Evolutionary conservation across 73 alveolate genomes (phyloP), one percentile per base, ranked within the genome.

Genomic region (Diophrys sp.): DNA sequence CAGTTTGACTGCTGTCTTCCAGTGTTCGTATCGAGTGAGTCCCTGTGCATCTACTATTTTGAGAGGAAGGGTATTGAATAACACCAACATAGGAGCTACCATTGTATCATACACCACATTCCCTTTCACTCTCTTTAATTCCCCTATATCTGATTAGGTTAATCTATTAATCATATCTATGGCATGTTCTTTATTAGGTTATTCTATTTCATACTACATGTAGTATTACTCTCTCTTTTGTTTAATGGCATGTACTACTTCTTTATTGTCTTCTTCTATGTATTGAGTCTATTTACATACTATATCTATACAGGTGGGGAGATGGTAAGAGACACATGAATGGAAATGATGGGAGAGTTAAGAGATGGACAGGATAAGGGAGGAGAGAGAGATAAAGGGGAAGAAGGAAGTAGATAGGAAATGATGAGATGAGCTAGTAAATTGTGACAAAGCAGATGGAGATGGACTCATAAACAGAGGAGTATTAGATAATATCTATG

Each of bases 141-240:
- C 90, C 67, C 84, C 44, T 29, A 93, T 78, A 73, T 93, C 96
- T 67, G 76, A 57, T 29, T 44, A 54, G 2, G 66, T 74, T 23
- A 93, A 56, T 75, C 75, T 87, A 27, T 88, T 75, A 29, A 93
- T 74, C 68, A 93, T 74, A 67, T 90, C 72, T 23, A 85, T 71
- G 0, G 96, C 96, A 70, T 87, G 89, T 0, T 87, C 93, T 73
- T 93, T 93, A 32, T 78, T 74, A 23, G 98, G 98, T 0, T 86
- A 88, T 26, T 85, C 90, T 33, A 81, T 54, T 67, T 90, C 94
- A 82, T 87, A 87, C 73, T 90, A 89, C 1, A 54, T 32, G 80
- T 78, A 90, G 67, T 77, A 93, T 23, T 57, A 31, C 14, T 79
- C 79, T 79, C 98, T 79, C 78, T 93, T 93, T 67, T 67, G 70